Conservation (phyloP, 768 basidiomycete species). For the Peribolospora kevripleyi region DNA sequence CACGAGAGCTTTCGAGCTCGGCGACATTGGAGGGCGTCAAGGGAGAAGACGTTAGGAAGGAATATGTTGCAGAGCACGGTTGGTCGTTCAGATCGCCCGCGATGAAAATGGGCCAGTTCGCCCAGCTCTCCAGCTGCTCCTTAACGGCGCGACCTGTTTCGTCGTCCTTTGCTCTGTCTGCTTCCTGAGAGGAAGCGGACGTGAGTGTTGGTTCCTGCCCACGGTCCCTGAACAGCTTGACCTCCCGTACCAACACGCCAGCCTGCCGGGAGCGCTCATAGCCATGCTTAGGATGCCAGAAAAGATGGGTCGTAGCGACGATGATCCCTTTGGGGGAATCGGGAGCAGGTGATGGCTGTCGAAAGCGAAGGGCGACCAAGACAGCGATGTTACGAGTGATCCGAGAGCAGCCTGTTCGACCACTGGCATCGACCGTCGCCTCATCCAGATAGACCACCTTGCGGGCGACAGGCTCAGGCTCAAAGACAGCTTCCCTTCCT, state of each 20-base stretch:
- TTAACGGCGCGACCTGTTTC: constrained; percentile 1
- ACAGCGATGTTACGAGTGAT: constrained; percentile 9
- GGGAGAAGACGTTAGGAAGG: constrained; percentile 39
- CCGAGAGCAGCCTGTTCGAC: constrained; percentile 3
- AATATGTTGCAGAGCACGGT: constrained; percentile 59
- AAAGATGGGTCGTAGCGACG: constrained; percentile 72
- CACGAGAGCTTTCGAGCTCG: constrained; percentile 35
- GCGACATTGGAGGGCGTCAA: constrained; percentile 34
- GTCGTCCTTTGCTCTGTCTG: neutral
- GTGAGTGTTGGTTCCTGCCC: constrained; percentile 18
- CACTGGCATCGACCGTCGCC: too few species aligned
- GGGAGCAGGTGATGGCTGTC: neutral
- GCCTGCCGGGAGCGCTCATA: constrained; percentile 57
- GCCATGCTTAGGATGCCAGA: constrained; percentile 73
- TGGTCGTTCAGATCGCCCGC: constrained; percentile 64
- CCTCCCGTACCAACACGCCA: constrained; percentile 44
- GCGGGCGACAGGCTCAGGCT: too few species aligned
- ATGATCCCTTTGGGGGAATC: constrained; percentile 33
- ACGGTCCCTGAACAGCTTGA: constrained; percentile 29
- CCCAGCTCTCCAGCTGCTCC: neutral
- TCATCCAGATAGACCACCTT: too few species aligned
- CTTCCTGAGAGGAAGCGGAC: constrained; percentile 2
- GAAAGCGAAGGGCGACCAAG: constrained; percentile 37
- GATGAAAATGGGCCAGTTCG: too few species aligned
- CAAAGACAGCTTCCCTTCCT: too few species aligned